phyloP scores from a whole-genome alignment of 176 grass and related monocot genomes.

The Poa pratensis region DNA sequence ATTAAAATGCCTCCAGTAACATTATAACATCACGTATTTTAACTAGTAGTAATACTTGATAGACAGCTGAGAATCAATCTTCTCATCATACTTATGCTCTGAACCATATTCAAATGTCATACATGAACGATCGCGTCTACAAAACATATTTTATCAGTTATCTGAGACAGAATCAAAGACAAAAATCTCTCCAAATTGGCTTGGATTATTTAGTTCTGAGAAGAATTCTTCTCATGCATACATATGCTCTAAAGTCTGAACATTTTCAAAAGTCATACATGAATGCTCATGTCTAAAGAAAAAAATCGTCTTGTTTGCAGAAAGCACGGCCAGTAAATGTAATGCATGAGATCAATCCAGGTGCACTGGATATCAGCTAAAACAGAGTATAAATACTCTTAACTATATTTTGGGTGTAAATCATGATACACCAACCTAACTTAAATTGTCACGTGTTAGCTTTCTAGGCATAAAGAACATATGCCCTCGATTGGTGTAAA shows the following conservation, averaged over 20 bases:
- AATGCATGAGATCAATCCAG: background rate
- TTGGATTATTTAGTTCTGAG: background rate
- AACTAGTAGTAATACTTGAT: background rate
- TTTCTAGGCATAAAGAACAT: background rate
- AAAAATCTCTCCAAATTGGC: too few species aligned
- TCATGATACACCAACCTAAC: background rate
- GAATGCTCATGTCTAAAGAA: background rate
- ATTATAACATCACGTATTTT: background rate
- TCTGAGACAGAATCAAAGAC: too few species aligned
- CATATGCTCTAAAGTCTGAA: background rate
- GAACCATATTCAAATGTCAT: background rate
- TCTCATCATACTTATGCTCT: background rate
- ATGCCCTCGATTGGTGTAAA: background rate
- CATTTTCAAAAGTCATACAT: background rate
- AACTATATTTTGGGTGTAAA: background rate
- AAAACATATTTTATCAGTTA: too few species aligned
- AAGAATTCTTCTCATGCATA: background rate
- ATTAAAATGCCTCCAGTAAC: background rate
- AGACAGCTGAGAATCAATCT: background rate
- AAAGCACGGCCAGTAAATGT: background rate
- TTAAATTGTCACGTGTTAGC: background rate
- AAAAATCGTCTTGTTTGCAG: background rate
- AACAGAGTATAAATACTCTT: background rate
- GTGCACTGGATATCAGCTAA: background rate
- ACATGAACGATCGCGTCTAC: background rate